Evolutionary conservation across 352 stramenopile genomes (phyloP), one percentile per base, ranked within the genome.

Genomic region (Nothophytophthora sp.): DNA sequence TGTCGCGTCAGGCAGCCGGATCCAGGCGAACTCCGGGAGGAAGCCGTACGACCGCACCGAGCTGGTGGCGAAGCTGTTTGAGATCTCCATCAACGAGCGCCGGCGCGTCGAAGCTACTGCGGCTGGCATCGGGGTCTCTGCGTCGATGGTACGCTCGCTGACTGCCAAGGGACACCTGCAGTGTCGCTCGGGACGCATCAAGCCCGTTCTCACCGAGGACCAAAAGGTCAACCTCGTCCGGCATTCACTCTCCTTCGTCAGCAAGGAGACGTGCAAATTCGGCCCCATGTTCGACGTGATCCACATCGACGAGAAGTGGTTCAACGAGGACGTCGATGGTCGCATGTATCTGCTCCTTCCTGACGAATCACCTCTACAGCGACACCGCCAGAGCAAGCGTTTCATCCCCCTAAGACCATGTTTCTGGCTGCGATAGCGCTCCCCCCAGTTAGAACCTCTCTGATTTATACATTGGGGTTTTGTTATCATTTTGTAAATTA

Each of bases 251-350:
- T 5, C 13, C 1, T 42, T 38, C 16, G 16, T 59, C 8, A 35
- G 51, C 28, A 34, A 51, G 24, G 1, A 13, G 3, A 52, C 16
- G 15, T 20, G 29, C 13, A 3, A 28, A 5, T 59, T 41, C n/a
- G 42, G 35, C 23, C 34, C 33, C 11, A 59, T 59, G 50, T 34
- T 46, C 13, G 37, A 50, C 28, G 22, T 50, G 3, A 13, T 50
- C 16, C 37, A 61, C 7, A 18, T 50, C n/a, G 44, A 61, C 12
- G 36, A 50, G 29, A 61, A 61, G 37, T 49, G 28, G 30, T 53
- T 54, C 18, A 43, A 45, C 23, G 24, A 58, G 19, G 50, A 58
- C 32, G 19, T 33, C 22, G 41, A 50, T 9, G 27, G 35, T 15
- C 44, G 33, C 8, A 45, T 24, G 1, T 58, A 33, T 33, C 6